Evolutionary conservation across 1,139 yeast genomes (phyloP), one percentile per base, ranked within the genome.

Genomic region (Sugiyamaella neomexicana): DNA sequence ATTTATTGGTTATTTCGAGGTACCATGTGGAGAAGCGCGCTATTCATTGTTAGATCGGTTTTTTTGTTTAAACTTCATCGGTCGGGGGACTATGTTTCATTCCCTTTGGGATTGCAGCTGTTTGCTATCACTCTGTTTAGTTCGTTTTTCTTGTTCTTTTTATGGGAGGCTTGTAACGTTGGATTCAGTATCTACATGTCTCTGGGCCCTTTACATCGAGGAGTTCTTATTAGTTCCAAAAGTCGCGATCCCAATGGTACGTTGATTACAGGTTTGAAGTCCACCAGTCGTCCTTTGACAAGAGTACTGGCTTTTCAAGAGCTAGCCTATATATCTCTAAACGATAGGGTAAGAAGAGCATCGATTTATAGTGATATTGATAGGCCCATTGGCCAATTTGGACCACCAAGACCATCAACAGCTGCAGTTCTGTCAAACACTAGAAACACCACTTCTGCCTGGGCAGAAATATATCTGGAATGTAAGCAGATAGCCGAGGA

Each of bases 151-250:
- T 63, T 78, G 9, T 60, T 78, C 4, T 62, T 77, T 2, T 64
- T 76, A 17, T 86, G 90, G 87, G 90, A 85, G 61, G 57, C 81
- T 9, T 71, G 81, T 34, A 86, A 87, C 68, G 78, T 80, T 56
- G 74, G 83, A 1, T 90, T 83, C 66, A 76, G 81, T 59, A 85
- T 89, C 2, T 91, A 89, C 68, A 79, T 91, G 65, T 79, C 90
- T 7, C 79, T 88, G 58, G 97, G 97, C 0, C 93, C 98, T 61
- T 70, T 86, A 50, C 89, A 86, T 63, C 82, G 89, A 34, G 84
- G 85, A 25, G 82, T 81, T 55, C 82, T 88, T 17, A 77, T 90
- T 31, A 83, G 93, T 43, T 75, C 83, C 5, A 76, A 81, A 49
- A 82, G 93, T 15, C 71, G 84, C 0, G 89, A 87, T 58, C 93